These are phyloP conservation scores for Sporobolomyces pararoseus DNA, from an alignment of 768 basidiomycete species.

Conservation along the genomic window DNA sequence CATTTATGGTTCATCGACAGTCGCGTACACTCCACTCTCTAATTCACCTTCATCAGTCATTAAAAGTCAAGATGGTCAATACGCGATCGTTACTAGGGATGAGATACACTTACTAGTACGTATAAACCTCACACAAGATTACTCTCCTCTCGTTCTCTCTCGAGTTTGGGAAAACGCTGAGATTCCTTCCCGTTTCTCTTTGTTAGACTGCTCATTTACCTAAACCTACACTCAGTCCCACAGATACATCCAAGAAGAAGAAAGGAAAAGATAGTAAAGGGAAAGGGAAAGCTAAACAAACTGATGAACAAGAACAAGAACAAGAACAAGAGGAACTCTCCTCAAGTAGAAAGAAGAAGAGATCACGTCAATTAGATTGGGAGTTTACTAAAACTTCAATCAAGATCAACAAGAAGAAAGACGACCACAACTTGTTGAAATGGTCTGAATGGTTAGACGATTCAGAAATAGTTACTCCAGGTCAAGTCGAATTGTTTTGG, in stretches of 20 bases:
- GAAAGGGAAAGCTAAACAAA: not conserved
- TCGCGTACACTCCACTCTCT: not conserved
- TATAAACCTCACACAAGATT: not conserved
- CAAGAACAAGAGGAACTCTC: not conserved
- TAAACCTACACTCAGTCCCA: too few species aligned
- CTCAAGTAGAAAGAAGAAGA: too few species aligned
- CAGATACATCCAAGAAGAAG: not conserved
- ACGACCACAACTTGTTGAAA: not conserved
- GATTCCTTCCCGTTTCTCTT: too few species aligned
- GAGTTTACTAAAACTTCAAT: not conserved
- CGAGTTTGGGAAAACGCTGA: too few species aligned
- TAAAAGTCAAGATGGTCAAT: constrained; percentile 12
- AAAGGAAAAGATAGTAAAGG: not conserved
- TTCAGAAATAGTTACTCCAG: constrained; percentile 1
- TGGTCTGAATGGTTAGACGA: constrained; percentile 26
- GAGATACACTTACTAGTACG: constrained; percentile 32
- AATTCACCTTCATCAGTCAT: not conserved
- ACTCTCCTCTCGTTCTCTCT: not conserved
- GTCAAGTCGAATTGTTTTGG: constrained; percentile 11
- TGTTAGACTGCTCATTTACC: too few species aligned
- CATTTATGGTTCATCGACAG: constrained; percentile 3
- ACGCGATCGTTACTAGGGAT: constrained; percentile 11
- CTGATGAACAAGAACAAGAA: too few species aligned
- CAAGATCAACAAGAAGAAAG: constrained; percentile 18
- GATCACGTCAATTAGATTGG: not conserved